A percentile compares a stretch with the other conserved stretches of the same genome.
Conservation (phyloP, 1,284 basidiomycete genomes). For the Ustilago vetiveriae region DNA sequence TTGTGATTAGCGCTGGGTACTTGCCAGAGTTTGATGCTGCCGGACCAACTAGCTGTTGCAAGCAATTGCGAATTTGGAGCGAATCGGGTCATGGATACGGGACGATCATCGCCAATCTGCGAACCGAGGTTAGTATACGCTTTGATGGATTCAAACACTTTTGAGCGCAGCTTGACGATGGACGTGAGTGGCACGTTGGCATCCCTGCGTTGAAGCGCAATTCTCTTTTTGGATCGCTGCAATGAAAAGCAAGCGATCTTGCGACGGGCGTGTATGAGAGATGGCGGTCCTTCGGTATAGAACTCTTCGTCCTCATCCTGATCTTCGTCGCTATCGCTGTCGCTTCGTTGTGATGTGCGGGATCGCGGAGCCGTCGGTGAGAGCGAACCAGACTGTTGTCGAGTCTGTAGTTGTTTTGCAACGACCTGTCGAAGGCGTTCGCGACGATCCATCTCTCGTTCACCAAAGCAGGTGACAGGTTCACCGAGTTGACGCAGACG, state of each 20-base stretch:
- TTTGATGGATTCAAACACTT: constrained; percentile 88
- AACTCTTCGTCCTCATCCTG: constrained; percentile 82
- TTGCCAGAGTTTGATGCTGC: constrained; percentile 92
- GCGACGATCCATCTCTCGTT: constrained; percentile 77
- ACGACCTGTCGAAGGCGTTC: constrained; percentile 90
- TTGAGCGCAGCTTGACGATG: constrained; percentile 88
- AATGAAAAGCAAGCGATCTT: constrained; percentile 90
- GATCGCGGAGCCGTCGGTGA: constrained; percentile 61
- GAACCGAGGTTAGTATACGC: constrained; percentile 91
- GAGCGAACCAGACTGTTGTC: background rate
- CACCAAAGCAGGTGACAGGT: constrained; percentile 95
- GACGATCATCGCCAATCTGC: constrained; percentile 95
- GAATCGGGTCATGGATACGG: constrained; percentile 92
- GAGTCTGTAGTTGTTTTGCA: constrained; percentile 67
- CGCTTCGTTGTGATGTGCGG: constrained; percentile 72
- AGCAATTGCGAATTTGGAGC: constrained; percentile 87
- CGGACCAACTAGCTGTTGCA: constrained; percentile 95
- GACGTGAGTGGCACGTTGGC: constrained; percentile 86
- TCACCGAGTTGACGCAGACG: constrained; percentile 90
- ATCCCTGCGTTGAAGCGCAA: constrained; percentile 88
- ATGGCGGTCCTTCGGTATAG: constrained; percentile 88
- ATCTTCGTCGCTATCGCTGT: constrained; percentile 40
- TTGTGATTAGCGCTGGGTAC: constrained; percentile 74
- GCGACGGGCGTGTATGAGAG: constrained; percentile 82
- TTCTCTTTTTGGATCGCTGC: constrained; percentile 89